Base-by-base conservation (phyloP, 2,329 filamentous ascomycete species). In the Harringtonia lauricola region DNA sequence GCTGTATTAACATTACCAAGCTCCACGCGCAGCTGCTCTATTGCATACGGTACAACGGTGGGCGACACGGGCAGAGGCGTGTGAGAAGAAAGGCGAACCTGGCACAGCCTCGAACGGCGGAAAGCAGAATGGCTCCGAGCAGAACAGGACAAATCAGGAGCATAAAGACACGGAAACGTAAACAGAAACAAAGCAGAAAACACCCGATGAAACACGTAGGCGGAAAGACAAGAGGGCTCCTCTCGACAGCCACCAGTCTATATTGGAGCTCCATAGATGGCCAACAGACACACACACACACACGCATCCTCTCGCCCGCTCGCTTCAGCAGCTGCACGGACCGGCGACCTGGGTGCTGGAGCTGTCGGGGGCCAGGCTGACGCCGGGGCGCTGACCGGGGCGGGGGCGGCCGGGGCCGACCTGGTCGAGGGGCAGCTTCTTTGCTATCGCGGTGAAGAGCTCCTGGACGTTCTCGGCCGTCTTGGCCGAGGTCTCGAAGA, bases 401-500 rank as follows among this genome's bases (percentile, higher is more conserved):
- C 89, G 75, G 59, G 89, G 73, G 62, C 89, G 89, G 61, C 90
- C 79, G 50, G 90, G 87, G n/a, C 89, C 90, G 41, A 81, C 89
- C 66, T 96, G 92, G 60, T 98, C 92, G 54, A 96, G 81, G 28
- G 92, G 92, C 52, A 98, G 74, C 68, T 95, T 96, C 81, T 90
- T 95, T 49, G 92, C 92, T 60, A 98, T 96, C 46, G 88, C 88
- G 35, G 90, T 95, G 67, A 98, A 98, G 42, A 98, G 74, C 55
- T 96, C 92, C 57, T 81, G 79, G 44, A 98, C 92, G 57, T 98
- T 98, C 67, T 94, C 88, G 46, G 88, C 84, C 31, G 90, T 95
- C 74, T 98, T 98, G 52, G 92, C 92, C 12, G 89, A 95, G 4
- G 92, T 98, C 66, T 98, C 92, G 63, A 98, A 98, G 74, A 98